These are phyloP conservation scores for Exophiala sp. DNA, from an alignment of 2,329 filamentous ascomycete genomes.

Conservation along the genomic window DNA sequence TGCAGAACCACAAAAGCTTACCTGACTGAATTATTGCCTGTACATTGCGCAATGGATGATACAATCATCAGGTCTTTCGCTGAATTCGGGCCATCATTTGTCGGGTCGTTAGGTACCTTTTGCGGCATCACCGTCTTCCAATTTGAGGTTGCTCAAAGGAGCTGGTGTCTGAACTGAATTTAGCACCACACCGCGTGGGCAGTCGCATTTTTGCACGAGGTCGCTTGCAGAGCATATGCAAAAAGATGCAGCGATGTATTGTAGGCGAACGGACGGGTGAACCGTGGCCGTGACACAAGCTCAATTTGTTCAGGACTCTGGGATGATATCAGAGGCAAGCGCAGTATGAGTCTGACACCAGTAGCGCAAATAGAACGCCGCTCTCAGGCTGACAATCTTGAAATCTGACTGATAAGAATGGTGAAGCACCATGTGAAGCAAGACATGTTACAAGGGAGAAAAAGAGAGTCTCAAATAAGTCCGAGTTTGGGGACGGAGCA, in stretches of 20 bases:
- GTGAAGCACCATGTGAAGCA: constrained; percentile 13
- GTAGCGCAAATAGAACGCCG: not conserved
- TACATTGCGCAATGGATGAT: not conserved
- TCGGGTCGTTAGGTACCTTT: not conserved
- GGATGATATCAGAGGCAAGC: constrained; percentile 1
- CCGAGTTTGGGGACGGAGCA: too few species aligned
- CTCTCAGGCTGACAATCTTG: constrained; percentile 2
- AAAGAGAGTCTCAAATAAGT: not conserved
- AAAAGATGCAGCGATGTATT: not conserved
- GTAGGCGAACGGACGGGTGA: not conserved
- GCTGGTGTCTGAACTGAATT: too few species aligned
- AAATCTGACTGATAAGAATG: constrained; percentile 2
- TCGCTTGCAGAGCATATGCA: not conserved
- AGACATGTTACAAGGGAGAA: constrained; percentile 6
- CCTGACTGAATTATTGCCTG: not conserved
- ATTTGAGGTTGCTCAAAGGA: too few species aligned
- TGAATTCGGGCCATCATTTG: not conserved
- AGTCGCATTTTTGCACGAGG: too few species aligned
- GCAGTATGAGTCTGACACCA: not conserved
- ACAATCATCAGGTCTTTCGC: too few species aligned
- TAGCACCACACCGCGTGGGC: too few species aligned
- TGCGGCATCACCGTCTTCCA: too few species aligned
- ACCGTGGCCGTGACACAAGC: not conserved
- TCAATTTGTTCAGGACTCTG: constrained; percentile 8
- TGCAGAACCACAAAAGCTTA: constrained; percentile 1